phyloP scores from a whole-genome alignment of 441 rosid species.

The Gossypium trilobum region DNA sequence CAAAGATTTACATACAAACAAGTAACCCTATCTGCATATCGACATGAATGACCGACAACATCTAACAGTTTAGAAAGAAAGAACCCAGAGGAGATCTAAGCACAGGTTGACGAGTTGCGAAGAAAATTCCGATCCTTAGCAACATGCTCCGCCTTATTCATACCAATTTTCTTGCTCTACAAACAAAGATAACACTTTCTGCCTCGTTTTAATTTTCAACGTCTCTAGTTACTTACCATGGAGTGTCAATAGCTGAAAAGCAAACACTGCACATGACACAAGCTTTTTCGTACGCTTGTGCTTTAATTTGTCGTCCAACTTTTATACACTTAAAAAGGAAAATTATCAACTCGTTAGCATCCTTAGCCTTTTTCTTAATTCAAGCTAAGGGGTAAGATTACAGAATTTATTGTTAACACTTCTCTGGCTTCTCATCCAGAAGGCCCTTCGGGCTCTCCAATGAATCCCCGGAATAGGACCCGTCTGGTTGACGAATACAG shows the following conservation, averaged over 20 bases:
- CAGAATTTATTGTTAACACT: slow-evolving; percentile 24
- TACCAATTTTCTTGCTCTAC: slow-evolving; percentile 22
- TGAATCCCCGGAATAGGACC: slow-evolving; percentile 60
- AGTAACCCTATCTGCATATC: slow-evolving; percentile 14
- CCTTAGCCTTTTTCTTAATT: slow-evolving; percentile 22
- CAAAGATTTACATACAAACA: slow-evolving; percentile 2
- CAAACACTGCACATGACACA: slow-evolving; percentile 35
- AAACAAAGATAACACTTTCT: slow-evolving; percentile 22
- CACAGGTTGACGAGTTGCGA: slow-evolving; percentile 14
- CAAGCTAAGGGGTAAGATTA: slow-evolving; percentile 23
- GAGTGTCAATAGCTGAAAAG: slow-evolving; percentile 31
- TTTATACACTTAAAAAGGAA: slow-evolving; percentile 36
- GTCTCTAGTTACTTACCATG: slow-evolving; percentile 12
- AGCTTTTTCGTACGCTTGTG: slow-evolving; percentile 20
- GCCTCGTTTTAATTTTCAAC: slow-evolving; percentile 7
- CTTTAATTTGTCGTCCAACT: slow-evolving; percentile 30
- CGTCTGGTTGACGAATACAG: slow-evolving; percentile 60
- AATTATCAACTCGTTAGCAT: slow-evolving; percentile 37
- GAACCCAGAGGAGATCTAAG: slow-evolving; percentile 9
- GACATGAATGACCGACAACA: slow-evolving; percentile 10
- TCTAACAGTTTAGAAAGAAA: not conserved
- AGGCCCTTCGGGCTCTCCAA: slow-evolving; percentile 44
- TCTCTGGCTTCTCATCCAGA: slow-evolving; percentile 32
- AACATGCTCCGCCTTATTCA: slow-evolving; percentile 25
- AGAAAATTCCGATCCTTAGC: slow-evolving; percentile 22